phyloP scores from a whole-genome alignment of 768 basidiomycete genomes.

The Boletus rubropictus region DNA sequence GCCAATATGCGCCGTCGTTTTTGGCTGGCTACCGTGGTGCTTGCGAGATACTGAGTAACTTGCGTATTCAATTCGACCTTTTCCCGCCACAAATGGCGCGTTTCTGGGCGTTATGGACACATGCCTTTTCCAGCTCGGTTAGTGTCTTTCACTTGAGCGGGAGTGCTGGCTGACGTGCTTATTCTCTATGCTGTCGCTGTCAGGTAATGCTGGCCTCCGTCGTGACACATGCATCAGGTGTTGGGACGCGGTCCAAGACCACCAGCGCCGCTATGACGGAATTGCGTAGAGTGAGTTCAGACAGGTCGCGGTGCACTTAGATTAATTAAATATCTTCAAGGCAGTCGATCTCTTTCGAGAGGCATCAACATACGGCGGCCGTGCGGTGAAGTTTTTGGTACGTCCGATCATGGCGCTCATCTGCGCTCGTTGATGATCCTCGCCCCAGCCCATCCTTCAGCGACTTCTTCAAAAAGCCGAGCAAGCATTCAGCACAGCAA shows the following conservation, averaged over 20 bases:
- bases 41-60: conserved; percentile 47
- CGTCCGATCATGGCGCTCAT: conserved; percentile 16
- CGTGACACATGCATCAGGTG: conserved; percentile 56
- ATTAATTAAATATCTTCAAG: conserved; percentile 7
- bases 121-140: conserved; percentile 62
- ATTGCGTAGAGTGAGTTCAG: conserved; percentile 35
- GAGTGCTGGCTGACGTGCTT: background rate
- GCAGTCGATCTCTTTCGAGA: conserved; percentile 61
- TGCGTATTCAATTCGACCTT: conserved; percentile 44
- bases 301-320: background rate
- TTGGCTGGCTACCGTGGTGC: conserved; percentile 64
- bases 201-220: conserved; percentile 75
- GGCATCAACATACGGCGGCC: conserved; percentile 57
- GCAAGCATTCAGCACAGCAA: conserved; percentile 43
- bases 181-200: conserved; percentile 1
- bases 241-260: conserved; percentile 50
- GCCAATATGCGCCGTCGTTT: conserved; percentile 61
- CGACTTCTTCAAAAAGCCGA: conserved; percentile 60
- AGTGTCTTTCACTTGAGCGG: conserved; percentile 16
- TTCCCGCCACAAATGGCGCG: conserved; percentile 56
- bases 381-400: conserved; percentile 67
- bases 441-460: conserved; percentile 56
- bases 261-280: conserved; percentile 67
- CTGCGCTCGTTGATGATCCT: conserved; percentile 1
- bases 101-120: conserved; percentile 72